Percentiles rank a stretch among this genome's conserved stretches.
These are phyloP conservation scores for Pyrenophora graminea DNA, from an alignment of 2,329 filamentous ascomycete species.

Conservation along the genomic window DNA sequence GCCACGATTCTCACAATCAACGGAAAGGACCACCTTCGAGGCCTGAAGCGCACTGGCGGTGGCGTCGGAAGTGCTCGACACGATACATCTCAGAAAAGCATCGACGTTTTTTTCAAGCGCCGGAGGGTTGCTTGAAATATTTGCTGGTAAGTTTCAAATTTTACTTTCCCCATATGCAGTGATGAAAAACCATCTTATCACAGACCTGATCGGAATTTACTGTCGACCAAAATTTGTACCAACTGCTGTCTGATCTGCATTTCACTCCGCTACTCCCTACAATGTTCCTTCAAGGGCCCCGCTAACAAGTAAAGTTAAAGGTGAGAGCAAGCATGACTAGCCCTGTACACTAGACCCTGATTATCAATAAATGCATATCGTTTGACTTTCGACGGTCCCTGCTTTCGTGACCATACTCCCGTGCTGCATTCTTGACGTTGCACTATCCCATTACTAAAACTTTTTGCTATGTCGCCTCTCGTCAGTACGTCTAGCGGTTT, in stretches of 20 bases:
- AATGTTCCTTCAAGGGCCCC: background rate
- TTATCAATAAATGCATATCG: conserved; percentile 2
- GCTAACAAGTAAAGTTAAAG: conserved; percentile 13
- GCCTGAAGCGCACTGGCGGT: conserved; percentile 77
- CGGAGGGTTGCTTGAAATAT: conserved; percentile 47
- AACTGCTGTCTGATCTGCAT: conserved; percentile 76
- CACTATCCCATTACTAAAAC: background rate
- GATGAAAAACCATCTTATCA: conserved; percentile 67
- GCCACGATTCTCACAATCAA: conserved; percentile 67
- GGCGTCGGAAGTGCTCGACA: conserved; percentile 79
- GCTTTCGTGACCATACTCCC: conserved; percentile 1
- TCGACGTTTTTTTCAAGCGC: conserved; percentile 78
- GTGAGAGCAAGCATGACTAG: background rate
- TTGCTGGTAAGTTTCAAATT: conserved; percentile 29
- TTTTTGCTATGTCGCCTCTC: background rate
- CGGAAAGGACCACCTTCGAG: conserved; percentile 69
- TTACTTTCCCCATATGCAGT: conserved; percentile 40
- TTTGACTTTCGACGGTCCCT: background rate
- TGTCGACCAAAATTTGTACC: conserved; percentile 74
- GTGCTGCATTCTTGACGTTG: background rate
- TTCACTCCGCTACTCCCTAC: background rate
- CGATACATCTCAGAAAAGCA: conserved; percentile 74
- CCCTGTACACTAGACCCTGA: background rate
- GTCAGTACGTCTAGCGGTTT: conserved; percentile 4
- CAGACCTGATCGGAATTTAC: conserved; percentile 81